phyloP scores from a whole-genome alignment of 805 yeast genomes.

The Kazachstania kunashirensis region DNA sequence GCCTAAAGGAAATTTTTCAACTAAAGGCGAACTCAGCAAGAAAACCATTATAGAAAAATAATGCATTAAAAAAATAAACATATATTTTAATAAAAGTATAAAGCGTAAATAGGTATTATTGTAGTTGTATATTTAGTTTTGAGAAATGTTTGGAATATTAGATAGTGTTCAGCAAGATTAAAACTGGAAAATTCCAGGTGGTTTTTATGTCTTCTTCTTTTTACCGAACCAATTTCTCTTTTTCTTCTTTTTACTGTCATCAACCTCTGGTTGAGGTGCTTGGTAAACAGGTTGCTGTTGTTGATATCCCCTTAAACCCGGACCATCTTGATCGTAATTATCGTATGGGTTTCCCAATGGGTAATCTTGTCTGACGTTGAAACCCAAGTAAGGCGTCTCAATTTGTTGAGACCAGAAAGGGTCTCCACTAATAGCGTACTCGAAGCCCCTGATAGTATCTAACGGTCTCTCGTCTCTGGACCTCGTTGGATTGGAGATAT shows the following conservation, averaged over 20 bases:
- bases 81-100: no score
- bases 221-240: conserved; percentile 75
- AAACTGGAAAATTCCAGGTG: no score
- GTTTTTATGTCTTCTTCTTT: conserved; percentile 35
- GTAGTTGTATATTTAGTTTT: no score
- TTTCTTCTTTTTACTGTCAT: conserved; percentile 47
- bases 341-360: conserved; percentile 5
- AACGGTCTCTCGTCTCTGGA: conserved; percentile 90
- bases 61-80: no score
- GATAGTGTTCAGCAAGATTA: no score
- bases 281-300: conserved; percentile 44
- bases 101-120: no score
- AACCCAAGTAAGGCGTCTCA: conserved; percentile 74
- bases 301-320: no score
- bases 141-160: no score
- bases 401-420: conserved; percentile 62
- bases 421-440: conserved; percentile 79
- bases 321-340: neutral
- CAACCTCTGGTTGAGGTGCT: conserved; percentile 37
- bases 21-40: neutral
- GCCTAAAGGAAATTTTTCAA: neutral
- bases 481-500: conserved; percentile 87
- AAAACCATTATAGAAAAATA: no score
- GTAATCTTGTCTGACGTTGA: conserved; percentile 73
- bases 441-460: conserved; percentile 89